These are phyloP conservation scores for Nakataea oryzae DNA, from an alignment of 2,329 filamentous ascomycete species.

Conservation along the genomic window DNA sequence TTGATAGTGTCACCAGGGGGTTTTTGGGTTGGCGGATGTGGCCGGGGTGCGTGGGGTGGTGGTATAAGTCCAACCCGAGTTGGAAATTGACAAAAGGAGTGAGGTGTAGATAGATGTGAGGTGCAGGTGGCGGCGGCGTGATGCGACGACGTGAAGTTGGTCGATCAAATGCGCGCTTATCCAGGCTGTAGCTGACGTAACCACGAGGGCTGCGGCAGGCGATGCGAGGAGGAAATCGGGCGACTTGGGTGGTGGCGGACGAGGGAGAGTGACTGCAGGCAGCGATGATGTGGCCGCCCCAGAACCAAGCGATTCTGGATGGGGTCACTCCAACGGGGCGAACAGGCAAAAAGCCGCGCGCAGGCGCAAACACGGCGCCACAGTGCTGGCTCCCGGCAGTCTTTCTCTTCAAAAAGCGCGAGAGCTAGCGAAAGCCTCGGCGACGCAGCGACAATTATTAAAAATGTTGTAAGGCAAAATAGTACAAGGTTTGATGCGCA, in stretches of 20 bases:
- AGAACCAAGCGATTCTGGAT: slow-evolving; percentile 5
- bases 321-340: not conserved
- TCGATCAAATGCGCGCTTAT: not conserved
- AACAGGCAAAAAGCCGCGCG: slow-evolving; percentile 1
- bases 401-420: slow-evolving; percentile 16
- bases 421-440: slow-evolving; percentile 37
- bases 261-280: not conserved
- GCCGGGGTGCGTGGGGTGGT: not conserved
- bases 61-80: not conserved
- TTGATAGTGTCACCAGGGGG: not conserved
- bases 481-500: not conserved
- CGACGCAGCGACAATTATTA: slow-evolving; percentile 7
- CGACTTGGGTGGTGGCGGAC: not conserved
- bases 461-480: slow-evolving; percentile 9
- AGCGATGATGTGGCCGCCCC: slow-evolving; percentile 19
- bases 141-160: not conserved
- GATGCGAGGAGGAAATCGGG: not conserved
- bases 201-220: not conserved
- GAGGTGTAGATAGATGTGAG: not conserved
- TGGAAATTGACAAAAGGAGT: not conserved
- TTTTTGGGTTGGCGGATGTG: not conserved
- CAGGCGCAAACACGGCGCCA: not conserved
- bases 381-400: not conserved
- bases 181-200: slow-evolving; percentile 12
- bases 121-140: not conserved